phyloP scores from a whole-genome alignment of 768 basidiomycete species.

The Russula sp. region DNA sequence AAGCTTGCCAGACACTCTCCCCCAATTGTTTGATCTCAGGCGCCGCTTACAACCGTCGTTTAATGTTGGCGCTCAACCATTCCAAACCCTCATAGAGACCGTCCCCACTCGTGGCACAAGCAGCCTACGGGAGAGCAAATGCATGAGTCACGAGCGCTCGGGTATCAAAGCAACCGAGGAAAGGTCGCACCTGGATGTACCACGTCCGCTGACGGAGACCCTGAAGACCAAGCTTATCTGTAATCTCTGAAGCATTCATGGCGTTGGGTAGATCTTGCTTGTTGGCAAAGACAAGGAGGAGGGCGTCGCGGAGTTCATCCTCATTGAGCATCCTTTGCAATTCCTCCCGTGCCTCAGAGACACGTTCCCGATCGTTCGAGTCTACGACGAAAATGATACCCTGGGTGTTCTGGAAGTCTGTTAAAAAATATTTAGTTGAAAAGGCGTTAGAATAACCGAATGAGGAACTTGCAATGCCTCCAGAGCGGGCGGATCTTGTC shows the following conservation, averaged over 20 bases:
- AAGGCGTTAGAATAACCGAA: slow-evolving; percentile 27
- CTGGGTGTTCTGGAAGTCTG: slow-evolving; percentile 99
- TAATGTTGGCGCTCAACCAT: slow-evolving; percentile 92
- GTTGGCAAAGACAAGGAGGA: slow-evolving; percentile 99
- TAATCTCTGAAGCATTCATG: slow-evolving; percentile 99
- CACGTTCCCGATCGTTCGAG: slow-evolving; percentile 99
- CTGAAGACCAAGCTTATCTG: slow-evolving; percentile 98
- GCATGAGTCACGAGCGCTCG: slow-evolving; percentile 24
- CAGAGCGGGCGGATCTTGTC: slow-evolving; percentile 99
- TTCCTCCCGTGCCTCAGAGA: slow-evolving; percentile 97
- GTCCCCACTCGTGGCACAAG: slow-evolving; percentile 97
- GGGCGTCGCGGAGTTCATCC: slow-evolving; percentile 97
- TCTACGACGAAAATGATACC: slow-evolving; percentile 99
- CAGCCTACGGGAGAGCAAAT: slow-evolving; percentile 56
- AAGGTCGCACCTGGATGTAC: slow-evolving; percentile 82
- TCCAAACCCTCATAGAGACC: slow-evolving; percentile 98
- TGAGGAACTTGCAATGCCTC: slow-evolving; percentile 91
- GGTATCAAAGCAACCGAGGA: not conserved
- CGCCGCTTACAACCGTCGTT: slow-evolving; percentile 64
- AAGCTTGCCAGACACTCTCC: slow-evolving; percentile 45
- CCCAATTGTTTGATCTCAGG: slow-evolving; percentile 35
- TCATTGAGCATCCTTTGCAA: slow-evolving; percentile 99
- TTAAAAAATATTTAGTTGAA: slow-evolving; percentile 24
- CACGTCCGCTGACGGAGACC: slow-evolving; percentile 95
- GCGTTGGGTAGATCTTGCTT: slow-evolving; percentile 99